These are phyloP conservation scores for Fraxinus albicans DNA, from an alignment of 305 asterid genomes.

Conservation along the genomic window DNA sequence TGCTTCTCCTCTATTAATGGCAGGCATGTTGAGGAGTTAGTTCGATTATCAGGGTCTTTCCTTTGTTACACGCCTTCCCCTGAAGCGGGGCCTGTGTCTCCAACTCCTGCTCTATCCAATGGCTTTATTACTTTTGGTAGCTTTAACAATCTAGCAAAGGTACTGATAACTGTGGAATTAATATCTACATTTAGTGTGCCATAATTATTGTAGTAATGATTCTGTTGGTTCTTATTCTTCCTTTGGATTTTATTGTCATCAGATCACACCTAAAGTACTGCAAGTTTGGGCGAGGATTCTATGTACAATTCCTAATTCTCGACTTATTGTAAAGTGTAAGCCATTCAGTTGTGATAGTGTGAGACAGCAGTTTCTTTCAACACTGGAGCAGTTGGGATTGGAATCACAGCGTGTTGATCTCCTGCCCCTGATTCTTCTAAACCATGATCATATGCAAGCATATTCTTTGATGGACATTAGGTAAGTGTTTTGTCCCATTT, in stretches of 20 bases:
- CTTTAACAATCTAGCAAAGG: slow-evolving; percentile 99
- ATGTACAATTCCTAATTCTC: slow-evolving; percentile 89
- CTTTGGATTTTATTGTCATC: slow-evolving; percentile 29
- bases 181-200: neutral
- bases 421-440: slow-evolving; percentile 91
- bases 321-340: slow-evolving; percentile 95
- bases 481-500: slow-evolving; percentile 34
- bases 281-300: slow-evolving; percentile 97
- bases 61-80: slow-evolving; percentile 97
- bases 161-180: slow-evolving; percentile 28
- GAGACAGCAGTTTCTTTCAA: slow-evolving; percentile 75
- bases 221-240: slow-evolving; percentile 10
- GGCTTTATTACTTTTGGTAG: slow-evolving; percentile 98
- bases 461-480: slow-evolving; percentile 99
- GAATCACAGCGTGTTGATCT: slow-evolving; percentile 96
- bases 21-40: slow-evolving; percentile 97
- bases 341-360: slow-evolving; percentile 94
- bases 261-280: slow-evolving; percentile 96
- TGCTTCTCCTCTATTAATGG: slow-evolving; percentile 29
- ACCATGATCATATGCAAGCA: slow-evolving; percentile 99
- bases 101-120: slow-evolving; percentile 86
- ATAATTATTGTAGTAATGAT: neutral
- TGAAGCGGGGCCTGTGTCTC: slow-evolving; percentile 89
- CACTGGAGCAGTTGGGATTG: slow-evolving; percentile 88
- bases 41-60: slow-evolving; percentile 79